Evolutionary conservation across 2,329 filamentous ascomycete genomes (phyloP), one percentile per base, ranked within the genome.

Genomic region (Elsinoe batatas): DNA sequence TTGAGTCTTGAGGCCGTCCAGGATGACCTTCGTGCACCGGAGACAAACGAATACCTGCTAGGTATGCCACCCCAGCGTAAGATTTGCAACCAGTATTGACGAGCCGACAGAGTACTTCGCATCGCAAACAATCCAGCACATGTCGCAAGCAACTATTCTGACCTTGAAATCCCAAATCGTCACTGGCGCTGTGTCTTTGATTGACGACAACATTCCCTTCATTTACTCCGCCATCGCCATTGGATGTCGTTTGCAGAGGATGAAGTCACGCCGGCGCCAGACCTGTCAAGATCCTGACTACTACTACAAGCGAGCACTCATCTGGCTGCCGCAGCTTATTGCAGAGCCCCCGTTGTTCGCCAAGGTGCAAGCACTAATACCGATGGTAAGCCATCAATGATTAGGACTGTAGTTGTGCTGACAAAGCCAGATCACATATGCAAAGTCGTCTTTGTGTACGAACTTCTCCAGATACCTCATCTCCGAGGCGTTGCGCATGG

Each of bases 401-500:
- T 2, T 17, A 8, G 8, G 26, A 26, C 6, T 11, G 13, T 12
- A 10, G 10, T 7, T 30, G 2, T 2, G 15, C 44, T 49, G 30
- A 49, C 17, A 3, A 15, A 13, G 10, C 10, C 26, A 49, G 44
- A 49, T 49, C 26, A 49, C 33, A 15, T 49, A 49, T 18, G 44
- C 44, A 13, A 49, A 35, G 13, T 49, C 44, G 22, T 33, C 44
- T 6, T 36, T 49, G 32, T 49, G 44, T 15, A 49, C 44, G 4
- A 49, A 49, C 30, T 49, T 49, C 26, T 49, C 44, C 26, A 22
- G 44, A 11, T 49, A 49, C 13, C 32, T 49, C 26, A 49, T 49
- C 13, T 49, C 44, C 13, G 44, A 49, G 17, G 44, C 44, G 8
- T 13, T 49, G 18, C 44, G 44, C 17, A 49, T 49, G 26, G 44